phyloP scores from a whole-genome alignment of 1,284 basidiomycete genomes.

The Cryptococcus depauperatus region DNA sequence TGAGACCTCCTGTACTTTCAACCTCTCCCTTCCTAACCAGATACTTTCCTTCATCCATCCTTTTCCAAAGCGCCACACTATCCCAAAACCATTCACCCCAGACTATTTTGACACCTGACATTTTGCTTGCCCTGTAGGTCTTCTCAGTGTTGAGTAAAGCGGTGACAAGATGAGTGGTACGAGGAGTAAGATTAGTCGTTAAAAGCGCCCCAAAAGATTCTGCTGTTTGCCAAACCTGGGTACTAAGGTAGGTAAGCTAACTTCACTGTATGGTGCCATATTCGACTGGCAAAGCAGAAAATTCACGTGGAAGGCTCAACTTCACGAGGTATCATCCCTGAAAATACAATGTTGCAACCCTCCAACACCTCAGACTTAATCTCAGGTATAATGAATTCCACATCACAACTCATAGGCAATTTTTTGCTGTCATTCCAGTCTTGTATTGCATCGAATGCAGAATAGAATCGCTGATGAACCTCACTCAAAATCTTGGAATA shows the following conservation, averaged over 20 bases:
- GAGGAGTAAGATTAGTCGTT: constrained; percentile 57
- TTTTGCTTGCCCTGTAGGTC: constrained; percentile 66
- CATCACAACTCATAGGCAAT: constrained; percentile 49
- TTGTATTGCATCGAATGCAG: constrained; percentile 6
- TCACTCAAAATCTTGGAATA: constrained; percentile 12
- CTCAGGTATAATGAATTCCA: constrained; percentile 74
- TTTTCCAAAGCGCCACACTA: constrained; percentile 67
- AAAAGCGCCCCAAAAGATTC: constrained; percentile 81
- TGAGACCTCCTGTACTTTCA: background rate
- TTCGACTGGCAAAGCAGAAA: background rate
- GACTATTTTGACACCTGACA: constrained; percentile 68
- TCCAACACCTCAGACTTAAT: constrained; percentile 67
- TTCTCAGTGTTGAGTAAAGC: constrained; percentile 87
- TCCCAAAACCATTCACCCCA: constrained; percentile 83
- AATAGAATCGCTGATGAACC: constrained; percentile 12
- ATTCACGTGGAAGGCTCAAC: constrained; percentile 57
- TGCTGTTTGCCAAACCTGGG: constrained; percentile 82
- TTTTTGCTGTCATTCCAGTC: constrained; percentile 5
- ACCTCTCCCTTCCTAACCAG: constrained; percentile 12
- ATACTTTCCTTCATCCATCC: constrained; percentile 28
- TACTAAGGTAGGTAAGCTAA: constrained; percentile 39
- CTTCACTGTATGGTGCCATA: background rate
- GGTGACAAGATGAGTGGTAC: constrained; percentile 83
- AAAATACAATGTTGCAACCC: constrained; percentile 78
- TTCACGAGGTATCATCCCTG: constrained; percentile 84